These are phyloP conservation scores for Aspergillus felis DNA, from an alignment of 2,329 filamentous ascomycete species.

Conservation along the genomic window DNA sequence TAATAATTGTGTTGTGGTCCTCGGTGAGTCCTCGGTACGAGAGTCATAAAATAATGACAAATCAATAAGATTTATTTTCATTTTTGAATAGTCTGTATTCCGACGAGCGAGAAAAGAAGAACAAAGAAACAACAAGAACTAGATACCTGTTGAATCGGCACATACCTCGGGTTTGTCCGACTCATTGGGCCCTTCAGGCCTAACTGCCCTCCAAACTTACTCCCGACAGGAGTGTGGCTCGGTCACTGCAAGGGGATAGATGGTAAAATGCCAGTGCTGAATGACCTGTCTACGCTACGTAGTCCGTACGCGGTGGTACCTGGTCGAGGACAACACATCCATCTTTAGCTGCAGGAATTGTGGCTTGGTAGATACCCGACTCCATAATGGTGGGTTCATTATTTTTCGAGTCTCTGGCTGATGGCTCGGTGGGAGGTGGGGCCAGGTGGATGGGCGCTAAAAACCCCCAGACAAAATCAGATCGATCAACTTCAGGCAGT, in stretches of 20 bases:
- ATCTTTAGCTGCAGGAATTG: background rate
- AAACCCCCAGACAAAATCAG: background rate
- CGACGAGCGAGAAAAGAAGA: background rate
- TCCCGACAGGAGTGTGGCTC: background rate
- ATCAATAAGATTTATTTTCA: background rate
- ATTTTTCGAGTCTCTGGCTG: no score
- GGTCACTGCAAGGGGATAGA: background rate
- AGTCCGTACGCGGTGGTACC: background rate
- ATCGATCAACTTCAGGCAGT: background rate
- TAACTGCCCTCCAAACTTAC: background rate
- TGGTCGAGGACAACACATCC: background rate
- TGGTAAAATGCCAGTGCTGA: background rate
- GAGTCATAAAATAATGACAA: background rate
- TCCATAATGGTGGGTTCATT: background rate
- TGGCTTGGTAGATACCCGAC: background rate
- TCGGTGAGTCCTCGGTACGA: background rate
- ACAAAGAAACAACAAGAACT: background rate
- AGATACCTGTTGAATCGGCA: background rate
- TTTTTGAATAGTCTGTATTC: background rate
- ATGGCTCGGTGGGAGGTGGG: background rate
- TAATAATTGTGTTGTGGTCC: background rate
- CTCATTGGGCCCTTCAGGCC: background rate
- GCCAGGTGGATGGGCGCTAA: background rate
- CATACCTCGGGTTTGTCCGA: background rate
- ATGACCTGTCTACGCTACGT: background rate